Evolutionary conservation across 139 green algal genomes (phyloP).

Genomic region (Nannochloris sp.): DNA sequence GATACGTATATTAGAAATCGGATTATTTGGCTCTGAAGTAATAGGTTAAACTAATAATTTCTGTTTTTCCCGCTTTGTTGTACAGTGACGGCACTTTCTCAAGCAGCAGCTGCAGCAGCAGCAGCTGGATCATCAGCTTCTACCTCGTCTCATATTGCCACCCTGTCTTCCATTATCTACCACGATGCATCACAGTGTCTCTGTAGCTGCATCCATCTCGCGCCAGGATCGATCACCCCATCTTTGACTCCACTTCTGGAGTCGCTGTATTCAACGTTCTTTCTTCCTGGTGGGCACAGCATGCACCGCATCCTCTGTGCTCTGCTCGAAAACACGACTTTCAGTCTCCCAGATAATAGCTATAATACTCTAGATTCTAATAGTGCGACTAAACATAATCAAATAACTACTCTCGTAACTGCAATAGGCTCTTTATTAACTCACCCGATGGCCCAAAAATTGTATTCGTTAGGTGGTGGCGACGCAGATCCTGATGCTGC

Average conservation of each 20-base stretch:
- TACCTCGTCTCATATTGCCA: background rate
- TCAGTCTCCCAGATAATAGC: too few species aligned
- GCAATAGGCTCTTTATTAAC: background rate
- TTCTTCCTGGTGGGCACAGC: background rate
- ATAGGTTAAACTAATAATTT: too few species aligned
- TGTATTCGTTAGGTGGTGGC: constrained; percentile 6
- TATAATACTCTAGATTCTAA: too few species aligned
- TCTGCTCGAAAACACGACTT: too few species aligned
- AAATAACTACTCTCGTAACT: constrained; percentile 16
- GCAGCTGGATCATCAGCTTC: background rate
- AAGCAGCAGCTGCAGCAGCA: background rate
- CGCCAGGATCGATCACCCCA: background rate
- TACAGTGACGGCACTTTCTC: too few species aligned
- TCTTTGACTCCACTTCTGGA: constrained; percentile 1
- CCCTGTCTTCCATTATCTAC: background rate
- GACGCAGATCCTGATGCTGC: constrained; percentile 11
- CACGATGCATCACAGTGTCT: too few species aligned
- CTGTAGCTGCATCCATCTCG: background rate
- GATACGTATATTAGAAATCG: too few species aligned
- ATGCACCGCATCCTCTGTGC: background rate
- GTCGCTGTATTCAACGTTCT: background rate
- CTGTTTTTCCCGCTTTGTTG: too few species aligned
- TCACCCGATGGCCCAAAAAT: background rate
- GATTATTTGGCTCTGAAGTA: too few species aligned
- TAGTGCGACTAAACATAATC: too few species aligned